Conservation (phyloP, 352 stramenopile genomes). For the Phytopythium delawarense region DNA sequence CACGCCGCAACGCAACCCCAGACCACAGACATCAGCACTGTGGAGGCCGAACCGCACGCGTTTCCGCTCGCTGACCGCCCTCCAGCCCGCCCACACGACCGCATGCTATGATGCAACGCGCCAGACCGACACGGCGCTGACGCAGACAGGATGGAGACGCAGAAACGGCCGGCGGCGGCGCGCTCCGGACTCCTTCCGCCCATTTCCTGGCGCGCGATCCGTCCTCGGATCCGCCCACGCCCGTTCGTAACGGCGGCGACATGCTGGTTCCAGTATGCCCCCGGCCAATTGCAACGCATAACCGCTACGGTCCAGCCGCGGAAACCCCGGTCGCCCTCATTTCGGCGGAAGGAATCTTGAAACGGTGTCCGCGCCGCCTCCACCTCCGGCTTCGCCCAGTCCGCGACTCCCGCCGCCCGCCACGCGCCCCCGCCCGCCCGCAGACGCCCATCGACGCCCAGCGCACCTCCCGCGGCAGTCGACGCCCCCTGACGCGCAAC, state of each 20-base stretch:
- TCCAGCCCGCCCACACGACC: no score
- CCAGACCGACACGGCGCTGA: no score
- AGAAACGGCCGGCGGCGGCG: background rate
- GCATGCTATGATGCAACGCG: no score
- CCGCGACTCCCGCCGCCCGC: background rate
- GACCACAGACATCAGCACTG: no score
- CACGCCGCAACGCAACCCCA: no score
- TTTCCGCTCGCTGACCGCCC: no score
- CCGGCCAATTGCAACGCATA: background rate
- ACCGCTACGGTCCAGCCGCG: background rate
- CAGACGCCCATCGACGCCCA: background rate
- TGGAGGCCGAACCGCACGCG: no score
- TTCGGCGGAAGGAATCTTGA: constrained; percentile 28
- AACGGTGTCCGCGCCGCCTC: constrained; percentile 11
- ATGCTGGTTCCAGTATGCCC: background rate
- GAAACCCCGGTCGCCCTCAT: background rate
- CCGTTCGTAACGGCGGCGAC: background rate
- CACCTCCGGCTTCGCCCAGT: background rate
- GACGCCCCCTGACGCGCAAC: background rate
- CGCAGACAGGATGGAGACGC: background rate
- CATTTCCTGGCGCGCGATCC: no score
- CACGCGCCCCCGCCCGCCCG: background rate
- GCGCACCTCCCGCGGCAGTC: background rate
- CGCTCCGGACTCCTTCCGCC: background rate
- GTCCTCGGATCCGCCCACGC: background rate